Evolutionary conservation across 495 filamentous ascomycete species (phyloP), one percentile per base, ranked within the genome.

Genomic region (Aspergillus diversus): DNA sequence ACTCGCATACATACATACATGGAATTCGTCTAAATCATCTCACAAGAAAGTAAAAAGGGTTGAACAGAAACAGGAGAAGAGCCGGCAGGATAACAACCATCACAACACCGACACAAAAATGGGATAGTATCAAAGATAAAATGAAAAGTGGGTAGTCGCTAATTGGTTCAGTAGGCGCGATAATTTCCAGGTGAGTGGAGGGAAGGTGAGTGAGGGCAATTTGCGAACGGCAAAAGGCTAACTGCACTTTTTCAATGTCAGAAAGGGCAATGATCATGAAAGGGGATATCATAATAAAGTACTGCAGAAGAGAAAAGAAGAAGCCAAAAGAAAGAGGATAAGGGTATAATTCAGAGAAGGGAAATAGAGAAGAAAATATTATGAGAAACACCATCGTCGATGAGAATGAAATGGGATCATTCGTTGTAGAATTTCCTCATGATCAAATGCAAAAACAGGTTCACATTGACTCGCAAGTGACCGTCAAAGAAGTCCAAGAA

Each of bases 371-470:
- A 70, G 67, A 65, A 62, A 60, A 64, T 69, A 66, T 63, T 27
- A 43, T 71, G 27, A 55, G 68, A 69, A 65, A 65, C 53, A 49
- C 42, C 64, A 69, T 69, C 71, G 66, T 35, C 11, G 62, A 27
- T 39, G 42, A 62, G 34, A 48, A 59, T 34, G n/a, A 7, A 5
- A 32, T 33, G 53, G 43, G 7, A 66, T 79, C 63, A 82, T 63
- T 81, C 81, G 66, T 84, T 89, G 88, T 98, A 99, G 78, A 99
- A 99, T 80, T 99, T 99, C 84, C 92, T 93, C 81, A 97, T 97
- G 56, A 99, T 82, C 75, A 97, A 79, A 83, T 98, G 94, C 80
- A 99, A 76, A 75, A 99, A 88, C 60, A 97, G 78, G 76, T 99
- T 97, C 64, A 98, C 95, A 75, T 97, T 97, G 63, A 99, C 84